A percentile compares a stretch with the other conserved stretches of the same genome.
Evolutionary conservation across 2,329 filamentous ascomycete genomes (phyloP).

Genomic region (Pseudocercospora vitis): DNA sequence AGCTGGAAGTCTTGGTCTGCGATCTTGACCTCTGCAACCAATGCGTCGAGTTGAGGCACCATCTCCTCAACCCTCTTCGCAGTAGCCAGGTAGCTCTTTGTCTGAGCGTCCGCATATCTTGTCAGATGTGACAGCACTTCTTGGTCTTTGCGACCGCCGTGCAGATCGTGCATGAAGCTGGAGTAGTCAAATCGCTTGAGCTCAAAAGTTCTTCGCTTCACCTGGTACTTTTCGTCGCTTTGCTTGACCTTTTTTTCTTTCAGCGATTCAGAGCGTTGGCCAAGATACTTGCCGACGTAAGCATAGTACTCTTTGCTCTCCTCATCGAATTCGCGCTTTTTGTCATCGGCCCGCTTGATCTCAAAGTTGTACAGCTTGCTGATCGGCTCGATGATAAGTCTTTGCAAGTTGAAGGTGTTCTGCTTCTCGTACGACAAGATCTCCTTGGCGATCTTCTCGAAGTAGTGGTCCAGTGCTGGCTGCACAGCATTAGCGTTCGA

Average conservation of each 20-base stretch:
- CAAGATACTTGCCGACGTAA: slow-evolving; percentile 93
- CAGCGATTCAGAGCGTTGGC: slow-evolving; percentile 88
- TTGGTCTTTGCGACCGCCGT: slow-evolving; percentile 96
- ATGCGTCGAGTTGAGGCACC: slow-evolving; percentile 83
- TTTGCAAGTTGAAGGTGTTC: slow-evolving; percentile 82
- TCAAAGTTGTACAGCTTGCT: slow-evolving; percentile 89
- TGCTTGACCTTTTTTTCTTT: slow-evolving; percentile 97
- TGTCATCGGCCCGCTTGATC: slow-evolving; percentile 95
- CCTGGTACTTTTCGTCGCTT: slow-evolving; percentile 94
- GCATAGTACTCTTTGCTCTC: slow-evolving; percentile 98
- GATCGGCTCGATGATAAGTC: slow-evolving; percentile 91
- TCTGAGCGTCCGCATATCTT: slow-evolving; percentile 88
- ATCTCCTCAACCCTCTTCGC: slow-evolving; percentile 85
- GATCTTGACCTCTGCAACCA: slow-evolving; percentile 84
- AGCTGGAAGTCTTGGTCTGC: slow-evolving; percentile 97
- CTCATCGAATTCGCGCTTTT: slow-evolving; percentile 97
- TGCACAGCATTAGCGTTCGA: slow-evolving; percentile 97
- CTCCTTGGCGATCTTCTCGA: slow-evolving; percentile 91
- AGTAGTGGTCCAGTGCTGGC: slow-evolving; percentile 95
- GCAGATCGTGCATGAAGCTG: slow-evolving; percentile 98
- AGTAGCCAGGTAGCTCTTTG: slow-evolving; percentile 75
- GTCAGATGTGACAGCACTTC: slow-evolving; percentile 94
- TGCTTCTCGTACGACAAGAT: slow-evolving; percentile 83
- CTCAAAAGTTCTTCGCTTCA: slow-evolving; percentile 90
- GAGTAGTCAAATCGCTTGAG: slow-evolving; percentile 98